These are phyloP conservation scores for Lachnellula occidentalis DNA, from an alignment of 2,329 filamentous ascomycete species.

Conservation along the genomic window DNA sequence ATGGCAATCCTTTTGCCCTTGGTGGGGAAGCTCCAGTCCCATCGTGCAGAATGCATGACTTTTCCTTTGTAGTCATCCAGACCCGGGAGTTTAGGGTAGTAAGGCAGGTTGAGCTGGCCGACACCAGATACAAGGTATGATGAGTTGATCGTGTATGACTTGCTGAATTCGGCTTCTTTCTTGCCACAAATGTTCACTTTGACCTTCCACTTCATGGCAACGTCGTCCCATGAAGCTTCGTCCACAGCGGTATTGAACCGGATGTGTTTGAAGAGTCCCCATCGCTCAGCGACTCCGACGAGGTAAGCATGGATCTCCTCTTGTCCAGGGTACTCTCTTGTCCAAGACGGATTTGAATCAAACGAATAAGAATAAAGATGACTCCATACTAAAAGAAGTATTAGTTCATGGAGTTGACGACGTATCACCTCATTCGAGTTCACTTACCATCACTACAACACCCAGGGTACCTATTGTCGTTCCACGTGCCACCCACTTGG, in stretches of 20 bases:
- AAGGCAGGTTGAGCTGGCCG: conserved; percentile 54
- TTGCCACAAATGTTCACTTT: conserved; percentile 42
- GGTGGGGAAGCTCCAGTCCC: conserved; percentile 53
- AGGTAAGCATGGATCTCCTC: conserved; percentile 55
- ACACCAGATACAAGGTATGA: conserved; percentile 54
- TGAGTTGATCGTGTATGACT: conserved; percentile 46
- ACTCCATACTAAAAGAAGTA: conserved; percentile 37
- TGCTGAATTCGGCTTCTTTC: conserved; percentile 50
- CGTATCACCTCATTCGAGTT: too few relatives aligned
- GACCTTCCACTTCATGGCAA: conserved; percentile 42
- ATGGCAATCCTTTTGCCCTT: conserved; percentile 49
- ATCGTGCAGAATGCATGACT: conserved; percentile 49
- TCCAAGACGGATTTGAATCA: conserved; percentile 53
- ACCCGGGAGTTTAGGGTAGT: conserved; percentile 43
- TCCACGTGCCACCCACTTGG: conserved; percentile 43
- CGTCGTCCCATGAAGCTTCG: conserved; percentile 51
- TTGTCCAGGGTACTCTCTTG: conserved; percentile 51
- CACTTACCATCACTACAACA: conserved; percentile 45
- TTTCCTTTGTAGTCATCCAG: conserved; percentile 41
- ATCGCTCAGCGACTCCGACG: conserved; percentile 45
- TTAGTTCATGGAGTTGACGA: too few relatives aligned
- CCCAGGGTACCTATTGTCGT: conserved; percentile 52
- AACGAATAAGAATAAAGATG: conserved; percentile 54
- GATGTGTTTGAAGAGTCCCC: conserved; percentile 49
- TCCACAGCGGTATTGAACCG: conserved; percentile 52